Base-by-base conservation (phyloP, 2,329 filamentous ascomycete genomes). In the Fusarium transvaalense region DNA sequence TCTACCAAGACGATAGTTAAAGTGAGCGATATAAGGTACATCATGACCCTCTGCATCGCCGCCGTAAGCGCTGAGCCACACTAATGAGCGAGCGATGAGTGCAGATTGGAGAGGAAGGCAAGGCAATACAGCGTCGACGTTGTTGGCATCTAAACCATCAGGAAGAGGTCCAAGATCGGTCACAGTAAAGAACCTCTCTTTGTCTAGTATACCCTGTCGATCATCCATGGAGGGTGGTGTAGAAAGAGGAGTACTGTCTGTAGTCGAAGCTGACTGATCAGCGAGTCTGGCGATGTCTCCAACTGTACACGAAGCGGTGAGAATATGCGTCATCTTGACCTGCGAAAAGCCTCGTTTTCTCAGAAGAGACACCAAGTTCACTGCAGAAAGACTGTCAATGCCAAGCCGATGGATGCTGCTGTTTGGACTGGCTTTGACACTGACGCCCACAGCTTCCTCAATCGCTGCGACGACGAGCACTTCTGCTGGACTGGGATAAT, bases 61-160 rank as follows among this genome's bases (percentile, higher is more conserved):
- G 1, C 34, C 23, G 31, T 21, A 61, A 27, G 21, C 39, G 29
- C 54, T 43, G 12, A 57, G 34, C 52, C 52, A 19, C 14, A 57
- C 58, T 6, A 68, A 37, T 5, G 64, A 67, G 1, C 58, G 21
- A 15, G 64, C 58, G 31, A 68, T 47, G 5, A 67, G 52, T 0
- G 58, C 58, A 3, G 64, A 67, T n/a, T 67, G 64, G 3, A 67
- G 47, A 37, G 64, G 64, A 1, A 67, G 48, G 3, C 64, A 67
- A 7, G 64, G 64, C 3, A 67, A n/a, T 0, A 67, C 43, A 1
- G 21, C 52, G n/a, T 54, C 38, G 3, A 67, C 59, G 4, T 55
- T 55, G 3, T 12, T 6, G 3, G 1, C 7, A 1, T 55, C 13
- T 1, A 61, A 39, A 10, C 19, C 34, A 13, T 23, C 10, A 0